These are phyloP conservation scores for Raffaelea albimanens DNA, from an alignment of 2,329 filamentous ascomycete genomes.

Conservation along the genomic window DNA sequence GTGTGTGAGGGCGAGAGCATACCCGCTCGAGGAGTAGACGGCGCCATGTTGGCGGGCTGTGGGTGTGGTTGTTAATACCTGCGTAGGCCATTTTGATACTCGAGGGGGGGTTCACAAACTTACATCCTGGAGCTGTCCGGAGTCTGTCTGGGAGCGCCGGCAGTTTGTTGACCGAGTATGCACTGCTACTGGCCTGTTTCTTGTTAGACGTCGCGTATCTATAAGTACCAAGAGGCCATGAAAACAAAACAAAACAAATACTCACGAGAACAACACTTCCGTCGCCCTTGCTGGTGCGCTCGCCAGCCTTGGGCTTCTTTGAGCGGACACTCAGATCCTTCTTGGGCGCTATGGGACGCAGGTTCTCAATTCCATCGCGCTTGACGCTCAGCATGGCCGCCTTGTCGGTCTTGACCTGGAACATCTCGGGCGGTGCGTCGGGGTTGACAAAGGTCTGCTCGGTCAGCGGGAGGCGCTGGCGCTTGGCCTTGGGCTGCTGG, in stretches of 20 bases:
- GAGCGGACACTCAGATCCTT: slow-evolving; percentile 50
- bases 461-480: slow-evolving; percentile 47
- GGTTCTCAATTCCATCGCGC: slow-evolving; percentile 37
- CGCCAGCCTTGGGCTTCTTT: slow-evolving; percentile 53
- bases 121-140: slow-evolving; percentile 56
- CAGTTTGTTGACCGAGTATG: slow-evolving; percentile 77
- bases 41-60: slow-evolving; percentile 56
- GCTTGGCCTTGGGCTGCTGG: slow-evolving; percentile 54
- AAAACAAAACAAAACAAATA: background rate
- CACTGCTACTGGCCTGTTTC: slow-evolving; percentile 66
- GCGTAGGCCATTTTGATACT: too few relatives aligned
- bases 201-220: background rate
- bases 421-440: slow-evolving; percentile 41
- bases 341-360: slow-evolving; percentile 19
- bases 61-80: too few relatives aligned
- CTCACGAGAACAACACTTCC: slow-evolving; percentile 55
- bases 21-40: slow-evolving; percentile 56
- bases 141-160: slow-evolving; percentile 73
- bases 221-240: background rate
- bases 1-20: slow-evolving; percentile 72
- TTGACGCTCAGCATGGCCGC: slow-evolving; percentile 33
- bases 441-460: slow-evolving; percentile 48
- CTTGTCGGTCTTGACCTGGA: slow-evolving; percentile 46
- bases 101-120: slow-evolving; percentile 18
- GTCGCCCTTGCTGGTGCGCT: slow-evolving; percentile 57